These are phyloP conservation scores for Linnemannia zychae DNA, from an alignment of 192 early-diverging fungal species.

Conservation along the genomic window DNA sequence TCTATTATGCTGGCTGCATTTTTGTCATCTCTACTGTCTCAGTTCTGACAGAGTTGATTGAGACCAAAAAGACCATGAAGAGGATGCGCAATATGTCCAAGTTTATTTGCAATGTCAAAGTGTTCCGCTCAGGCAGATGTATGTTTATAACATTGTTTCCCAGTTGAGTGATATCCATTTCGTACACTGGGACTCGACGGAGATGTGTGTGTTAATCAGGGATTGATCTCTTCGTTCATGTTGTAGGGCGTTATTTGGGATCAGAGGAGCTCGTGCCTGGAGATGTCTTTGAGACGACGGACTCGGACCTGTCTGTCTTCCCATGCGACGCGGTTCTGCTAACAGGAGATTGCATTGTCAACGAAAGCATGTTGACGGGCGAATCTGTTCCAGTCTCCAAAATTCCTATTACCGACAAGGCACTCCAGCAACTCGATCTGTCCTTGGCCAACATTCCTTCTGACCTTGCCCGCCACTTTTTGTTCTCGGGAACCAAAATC, in stretches of 20 bases:
- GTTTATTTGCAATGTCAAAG: slow-evolving; percentile 83
- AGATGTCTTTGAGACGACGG: slow-evolving; percentile 91
- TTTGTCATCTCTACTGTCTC: slow-evolving; percentile 87
- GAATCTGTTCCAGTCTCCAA: slow-evolving; percentile 97
- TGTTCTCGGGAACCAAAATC: slow-evolving; percentile 95
- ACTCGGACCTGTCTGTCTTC: slow-evolving; percentile 69
- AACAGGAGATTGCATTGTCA: slow-evolving; percentile 96
- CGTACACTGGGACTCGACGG: slow-evolving; percentile 57
- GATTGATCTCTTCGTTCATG: background rate
- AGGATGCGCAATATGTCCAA: slow-evolving; percentile 87
- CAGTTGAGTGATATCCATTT: background rate
- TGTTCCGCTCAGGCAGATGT: slow-evolving; percentile 74
- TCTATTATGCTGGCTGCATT: slow-evolving; percentile 95
- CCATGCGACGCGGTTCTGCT: slow-evolving; percentile 96
- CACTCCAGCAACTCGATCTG: slow-evolving; percentile 76
- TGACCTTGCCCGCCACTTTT: slow-evolving; percentile 85
- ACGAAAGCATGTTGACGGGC: slow-evolving; percentile 98
- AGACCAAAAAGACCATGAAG: slow-evolving; percentile 83
- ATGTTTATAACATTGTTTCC: slow-evolving; percentile 59
- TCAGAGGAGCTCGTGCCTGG: slow-evolving; percentile 93
- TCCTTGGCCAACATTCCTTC: slow-evolving; percentile 79
- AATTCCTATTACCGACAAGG: slow-evolving; percentile 75
- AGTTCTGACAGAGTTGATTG: slow-evolving; percentile 81
- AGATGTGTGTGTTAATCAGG: background rate
- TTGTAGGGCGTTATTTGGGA: slow-evolving; percentile 53